phyloP scores from a whole-genome alignment of 2,329 filamentous ascomycete genomes.

The Colletotrichum sublineola region DNA sequence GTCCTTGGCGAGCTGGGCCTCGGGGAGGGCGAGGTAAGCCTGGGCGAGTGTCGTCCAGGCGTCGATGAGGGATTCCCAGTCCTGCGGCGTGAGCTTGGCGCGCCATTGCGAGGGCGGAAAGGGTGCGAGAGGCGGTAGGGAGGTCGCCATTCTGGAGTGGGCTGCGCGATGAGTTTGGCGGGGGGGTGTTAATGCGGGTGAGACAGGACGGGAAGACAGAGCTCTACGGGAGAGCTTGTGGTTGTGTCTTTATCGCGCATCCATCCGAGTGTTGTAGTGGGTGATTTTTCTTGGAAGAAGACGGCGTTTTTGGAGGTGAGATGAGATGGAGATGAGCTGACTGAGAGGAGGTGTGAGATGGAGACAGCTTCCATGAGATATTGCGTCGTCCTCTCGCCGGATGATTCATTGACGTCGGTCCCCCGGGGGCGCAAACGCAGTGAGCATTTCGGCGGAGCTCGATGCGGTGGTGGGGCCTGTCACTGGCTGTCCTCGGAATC shows the following conservation, averaged over 20 bases:
- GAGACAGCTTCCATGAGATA: neutral
- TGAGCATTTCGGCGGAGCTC: slow-evolving; percentile 29
- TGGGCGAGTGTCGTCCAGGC: slow-evolving; percentile 80
- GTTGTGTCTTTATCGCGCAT: slow-evolving; percentile 2
- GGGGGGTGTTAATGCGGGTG: neutral
- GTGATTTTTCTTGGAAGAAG: neutral
- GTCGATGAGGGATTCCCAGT: slow-evolving; percentile 84
- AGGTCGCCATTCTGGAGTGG: slow-evolving; percentile 52
- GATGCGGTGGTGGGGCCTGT: slow-evolving; percentile 21
- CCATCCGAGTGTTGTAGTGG: neutral
- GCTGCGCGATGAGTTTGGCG: neutral
- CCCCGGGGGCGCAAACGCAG: slow-evolving; percentile 23
- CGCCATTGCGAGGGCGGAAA: slow-evolving; percentile 80
- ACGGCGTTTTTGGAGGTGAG: neutral
- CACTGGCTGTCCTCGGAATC: too few relatives aligned
- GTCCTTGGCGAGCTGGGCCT: slow-evolving; percentile 65
- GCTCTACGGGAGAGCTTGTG: slow-evolving; percentile 6
- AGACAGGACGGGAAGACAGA: neutral
- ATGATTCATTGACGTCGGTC: slow-evolving; percentile 53
- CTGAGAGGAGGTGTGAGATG: neutral
- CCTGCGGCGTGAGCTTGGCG: slow-evolving; percentile 72
- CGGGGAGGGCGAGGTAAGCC: slow-evolving; percentile 71
- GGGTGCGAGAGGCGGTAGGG: slow-evolving; percentile 79
- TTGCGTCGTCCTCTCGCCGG: slow-evolving; percentile 49
- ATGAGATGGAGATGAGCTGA: neutral